phyloP scores from a whole-genome alignment of 805 yeast species.

The Hanseniaspora mollemarum region DNA sequence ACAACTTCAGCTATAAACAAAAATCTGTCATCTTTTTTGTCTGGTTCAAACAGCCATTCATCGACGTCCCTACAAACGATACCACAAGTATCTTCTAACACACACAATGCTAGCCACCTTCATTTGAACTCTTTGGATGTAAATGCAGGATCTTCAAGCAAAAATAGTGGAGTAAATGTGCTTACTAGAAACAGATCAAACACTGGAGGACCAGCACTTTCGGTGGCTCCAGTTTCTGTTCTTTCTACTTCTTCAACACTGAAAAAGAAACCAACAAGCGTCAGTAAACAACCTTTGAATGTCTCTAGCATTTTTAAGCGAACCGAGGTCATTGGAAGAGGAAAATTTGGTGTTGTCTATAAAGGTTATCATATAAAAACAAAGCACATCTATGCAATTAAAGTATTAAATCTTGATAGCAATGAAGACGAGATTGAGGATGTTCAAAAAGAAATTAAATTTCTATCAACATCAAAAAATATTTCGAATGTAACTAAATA shows the following conservation, averaged over 20 bases:
- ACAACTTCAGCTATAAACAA: conserved; percentile 4
- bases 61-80: not conserved
- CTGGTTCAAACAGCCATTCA: not conserved
- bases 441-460: conserved; percentile 84
- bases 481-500: conserved; percentile 90
- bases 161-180: not conserved
- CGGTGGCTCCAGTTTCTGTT: conserved; percentile 2
- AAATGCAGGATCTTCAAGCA: not conserved
- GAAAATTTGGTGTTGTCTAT: conserved; percentile 94
- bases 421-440: conserved; percentile 89
- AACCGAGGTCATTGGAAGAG: conserved; percentile 86
- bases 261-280: not conserved
- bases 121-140: not conserved
- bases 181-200: conserved; percentile 3
- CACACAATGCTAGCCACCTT: not conserved
- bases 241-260: not conserved
- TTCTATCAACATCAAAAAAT: conserved; percentile 66
- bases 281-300: conserved; percentile 17
- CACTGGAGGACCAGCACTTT: not conserved
- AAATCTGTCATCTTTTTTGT: not conserved
- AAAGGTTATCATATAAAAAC: conserved; percentile 66
- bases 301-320: conserved; percentile 47
- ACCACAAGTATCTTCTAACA: not conserved
- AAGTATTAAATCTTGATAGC: conserved; percentile 82
- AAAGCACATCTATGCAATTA: conserved; percentile 77